Evolutionary conservation across 2,329 filamentous ascomycete genomes (phyloP).

Genomic region (Aspergillus fructus): DNA sequence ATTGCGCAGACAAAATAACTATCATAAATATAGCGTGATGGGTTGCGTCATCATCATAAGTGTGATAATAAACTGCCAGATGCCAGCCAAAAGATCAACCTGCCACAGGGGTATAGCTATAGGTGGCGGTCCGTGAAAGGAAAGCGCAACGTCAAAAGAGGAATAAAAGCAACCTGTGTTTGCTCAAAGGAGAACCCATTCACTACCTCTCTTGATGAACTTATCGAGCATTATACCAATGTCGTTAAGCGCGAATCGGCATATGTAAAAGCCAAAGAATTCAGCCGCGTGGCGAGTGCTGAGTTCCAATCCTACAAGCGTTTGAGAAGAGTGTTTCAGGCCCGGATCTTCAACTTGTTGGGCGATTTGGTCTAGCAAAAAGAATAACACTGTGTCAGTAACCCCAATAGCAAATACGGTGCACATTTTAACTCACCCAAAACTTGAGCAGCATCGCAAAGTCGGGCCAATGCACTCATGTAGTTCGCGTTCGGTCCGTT

Average conservation of each 20-base stretch:
- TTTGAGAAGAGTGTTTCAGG: slow-evolving; percentile 85
- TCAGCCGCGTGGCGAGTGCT: slow-evolving; percentile 91
- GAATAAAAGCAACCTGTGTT: not conserved
- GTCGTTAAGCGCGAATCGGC: slow-evolving; percentile 88
- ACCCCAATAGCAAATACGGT: not conserved
- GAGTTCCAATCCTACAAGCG: slow-evolving; percentile 91
- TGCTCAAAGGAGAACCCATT: slow-evolving; percentile 73
- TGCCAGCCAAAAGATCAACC: not conserved
- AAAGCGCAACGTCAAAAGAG: not conserved
- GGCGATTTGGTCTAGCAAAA: slow-evolving; percentile 77
- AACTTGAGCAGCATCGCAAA: slow-evolving; percentile 91
- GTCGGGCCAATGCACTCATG: slow-evolving; percentile 81
- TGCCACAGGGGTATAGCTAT: not conserved
- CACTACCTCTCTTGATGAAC: slow-evolving; percentile 91
- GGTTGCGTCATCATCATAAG: not conserved
- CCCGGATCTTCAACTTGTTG: slow-evolving; percentile 95
- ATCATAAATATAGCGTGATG: not conserved
- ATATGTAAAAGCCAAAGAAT: slow-evolving; percentile 97
- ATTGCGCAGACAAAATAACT: not conserved
- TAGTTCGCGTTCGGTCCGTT: slow-evolving; percentile 84
- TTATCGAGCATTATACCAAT: slow-evolving; percentile 86
- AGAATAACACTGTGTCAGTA: slow-evolving; percentile 10
- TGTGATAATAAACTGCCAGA: not conserved
- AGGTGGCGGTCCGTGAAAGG: not conserved
- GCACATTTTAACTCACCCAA: slow-evolving; percentile 62